Conservation (phyloP, 2,329 filamentous ascomycete species). For the Aureobasidium sp. region DNA sequence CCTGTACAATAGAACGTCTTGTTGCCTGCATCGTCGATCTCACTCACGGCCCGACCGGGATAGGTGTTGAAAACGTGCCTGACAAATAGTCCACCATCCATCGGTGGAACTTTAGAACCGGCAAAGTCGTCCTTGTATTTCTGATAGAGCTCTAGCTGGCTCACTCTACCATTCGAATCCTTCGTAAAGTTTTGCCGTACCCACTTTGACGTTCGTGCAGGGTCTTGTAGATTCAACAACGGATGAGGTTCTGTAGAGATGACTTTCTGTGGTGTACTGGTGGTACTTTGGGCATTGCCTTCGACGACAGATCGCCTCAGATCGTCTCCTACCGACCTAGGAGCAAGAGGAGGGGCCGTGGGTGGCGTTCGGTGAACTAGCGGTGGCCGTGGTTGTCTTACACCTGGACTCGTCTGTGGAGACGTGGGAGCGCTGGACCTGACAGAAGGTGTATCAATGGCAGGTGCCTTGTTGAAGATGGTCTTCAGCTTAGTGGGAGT, state of each 20-base stretch:
- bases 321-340: not conserved
- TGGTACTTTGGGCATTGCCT: not conserved
- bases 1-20: not conserved
- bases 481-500: not conserved
- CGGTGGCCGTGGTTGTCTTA: not conserved
- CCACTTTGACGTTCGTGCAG: not conserved
- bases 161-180: not conserved
- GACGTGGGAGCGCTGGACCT: not conserved
- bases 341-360: not conserved
- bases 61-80: not conserved
- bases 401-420: not conserved
- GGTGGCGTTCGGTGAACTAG: not conserved
- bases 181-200: not conserved
- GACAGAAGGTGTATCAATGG: not conserved
- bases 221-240: not conserved
- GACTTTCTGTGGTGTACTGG: not conserved
- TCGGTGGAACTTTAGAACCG: not conserved
- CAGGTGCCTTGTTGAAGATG: not conserved
- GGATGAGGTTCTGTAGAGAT: not conserved
- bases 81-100: not conserved
- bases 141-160: not conserved
- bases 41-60: not conserved
- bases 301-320: not conserved
- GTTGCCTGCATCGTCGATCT: not conserved
- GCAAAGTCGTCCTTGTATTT: not conserved